Base-by-base conservation (phyloP, 169 alveolate species). In the Plasmodium fragile region DNA sequence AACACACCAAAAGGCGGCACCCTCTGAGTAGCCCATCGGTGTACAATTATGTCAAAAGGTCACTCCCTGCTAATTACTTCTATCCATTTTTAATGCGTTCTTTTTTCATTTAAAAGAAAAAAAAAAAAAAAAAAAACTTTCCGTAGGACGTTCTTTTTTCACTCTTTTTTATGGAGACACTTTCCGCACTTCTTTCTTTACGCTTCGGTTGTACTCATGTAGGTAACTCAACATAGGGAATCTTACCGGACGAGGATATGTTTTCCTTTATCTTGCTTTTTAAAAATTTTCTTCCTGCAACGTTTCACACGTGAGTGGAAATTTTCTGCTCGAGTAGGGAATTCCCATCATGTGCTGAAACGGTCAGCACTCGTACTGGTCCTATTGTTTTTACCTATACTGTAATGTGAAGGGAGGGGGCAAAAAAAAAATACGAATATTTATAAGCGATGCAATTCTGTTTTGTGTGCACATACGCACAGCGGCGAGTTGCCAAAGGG, bases 361-460 rank as follows among this genome's bases (percentile, higher is more conserved):
- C 65, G 3, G 34, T 32, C 82, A 36, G 59, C 55, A 75, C 32
- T 41, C 28, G 36, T 25, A 16, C n/a, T 41, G 11, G 55, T 32
- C 43, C 82, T 18, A 18, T 73, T 73, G 1, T 30, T 16, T 34
- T 75, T 75, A 90, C 82, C 94, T 90, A 90, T 79, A 90, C 94
- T 90, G 94, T 90, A 45, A 49, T 65, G 16, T 8, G 71, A 30
- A 52, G 43, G 28, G n/a, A 25, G 16, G 30, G 43, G 28, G n/a
- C 13, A 45, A 89, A 80, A 59, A 87, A 87, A 87, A 87, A 59
- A 65, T 22, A 65, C 13, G 36, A 16, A 5, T 22, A 28, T 65
- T 5, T 65, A 65, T 65, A 65, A 65, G 5, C 34, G n/a, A 4
- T 25, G 36, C 16, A 16, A 65, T 22, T 18, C 6, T 18, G 41